A percentile compares a stretch with the other conserved stretches of the same genome.
Evolutionary conservation across 768 basidiomycete species (phyloP).

Genomic region (Tubosaeta brunneosetosa): DNA sequence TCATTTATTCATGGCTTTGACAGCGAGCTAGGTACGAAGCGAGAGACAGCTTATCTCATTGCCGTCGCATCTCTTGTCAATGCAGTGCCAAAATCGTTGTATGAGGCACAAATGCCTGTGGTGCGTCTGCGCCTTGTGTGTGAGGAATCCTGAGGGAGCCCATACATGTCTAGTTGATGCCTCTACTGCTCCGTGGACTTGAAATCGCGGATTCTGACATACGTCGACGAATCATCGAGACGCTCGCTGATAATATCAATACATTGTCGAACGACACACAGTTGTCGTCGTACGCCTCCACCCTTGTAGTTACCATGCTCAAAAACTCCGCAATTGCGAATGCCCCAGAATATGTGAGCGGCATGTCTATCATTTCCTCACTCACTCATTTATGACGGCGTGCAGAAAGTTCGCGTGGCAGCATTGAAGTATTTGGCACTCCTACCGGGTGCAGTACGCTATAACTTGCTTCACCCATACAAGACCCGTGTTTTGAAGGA

Average conservation of each 20-base stretch:
- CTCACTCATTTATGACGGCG: background rate
- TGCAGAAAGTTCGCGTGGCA: constrained; percentile 67
- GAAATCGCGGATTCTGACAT: constrained; percentile 70
- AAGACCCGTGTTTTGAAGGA: constrained; percentile 71
- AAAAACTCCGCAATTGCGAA: constrained; percentile 50
- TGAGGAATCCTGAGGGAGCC: too few relatives aligned
- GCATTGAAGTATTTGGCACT: constrained; percentile 72
- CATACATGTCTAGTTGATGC: constrained; percentile 63
- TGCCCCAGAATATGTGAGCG: constrained; percentile 53
- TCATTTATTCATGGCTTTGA: background rate
- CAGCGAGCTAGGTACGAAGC: constrained; percentile 38
- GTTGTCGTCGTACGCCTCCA: constrained; percentile 65
- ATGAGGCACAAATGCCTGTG: constrained; percentile 59
- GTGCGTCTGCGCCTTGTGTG: constrained; percentile 32
- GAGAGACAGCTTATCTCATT: constrained; percentile 70
- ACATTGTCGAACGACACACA: constrained; percentile 46
- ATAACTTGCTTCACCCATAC: constrained; percentile 77
- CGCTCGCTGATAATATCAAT: constrained; percentile 65
- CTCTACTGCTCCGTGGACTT: constrained; percentile 81
- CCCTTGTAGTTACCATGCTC: constrained; percentile 68
- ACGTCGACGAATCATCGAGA: constrained; percentile 76
- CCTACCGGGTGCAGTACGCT: constrained; percentile 73
- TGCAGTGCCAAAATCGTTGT: constrained; percentile 72
- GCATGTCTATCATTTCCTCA: background rate
- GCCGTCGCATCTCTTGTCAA: constrained; percentile 80